Evolutionary conservation across 306 rosid species (phyloP).

Genomic region (Quercus rubra): DNA sequence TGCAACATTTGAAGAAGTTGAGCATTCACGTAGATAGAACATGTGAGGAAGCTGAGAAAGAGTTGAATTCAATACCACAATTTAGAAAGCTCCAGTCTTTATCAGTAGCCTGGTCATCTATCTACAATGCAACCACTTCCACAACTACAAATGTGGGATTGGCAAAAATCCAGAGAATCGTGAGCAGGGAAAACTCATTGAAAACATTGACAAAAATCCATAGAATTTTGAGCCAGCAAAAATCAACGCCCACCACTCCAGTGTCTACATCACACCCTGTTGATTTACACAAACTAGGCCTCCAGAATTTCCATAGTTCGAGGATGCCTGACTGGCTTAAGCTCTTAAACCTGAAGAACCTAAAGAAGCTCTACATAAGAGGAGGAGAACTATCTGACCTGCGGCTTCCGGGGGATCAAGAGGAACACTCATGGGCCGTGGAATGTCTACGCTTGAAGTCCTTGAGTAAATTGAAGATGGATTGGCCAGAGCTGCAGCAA

Average conservation of each 20-base stretch:
- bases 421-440: not conserved
- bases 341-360: not conserved
- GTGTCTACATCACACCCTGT: not conserved
- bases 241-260: too few species aligned
- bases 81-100: not conserved
- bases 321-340: not conserved
- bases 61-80: not conserved
- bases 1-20: constrained; percentile 7
- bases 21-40: not conserved
- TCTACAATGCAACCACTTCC: not conserved
- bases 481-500: not conserved
- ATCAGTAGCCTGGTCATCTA: constrained; percentile 12
- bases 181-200: not conserved
- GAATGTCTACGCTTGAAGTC: not conserved
- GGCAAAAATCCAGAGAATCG: not conserved
- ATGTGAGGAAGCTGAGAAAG: not conserved
- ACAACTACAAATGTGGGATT: not conserved
- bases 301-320: not conserved
- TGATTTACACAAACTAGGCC: constrained; percentile 7
- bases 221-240: not conserved
- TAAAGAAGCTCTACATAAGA: constrained; percentile 18
- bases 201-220: not conserved
- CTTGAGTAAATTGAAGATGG: not conserved
- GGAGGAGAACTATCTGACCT: constrained; percentile 1
- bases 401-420: not conserved